A percentile compares a stretch with the other conserved stretches of the same genome.
Evolutionary conservation across 495 filamentous ascomycete genomes (phyloP).

Genomic region (Aspergillus homomorphus): DNA sequence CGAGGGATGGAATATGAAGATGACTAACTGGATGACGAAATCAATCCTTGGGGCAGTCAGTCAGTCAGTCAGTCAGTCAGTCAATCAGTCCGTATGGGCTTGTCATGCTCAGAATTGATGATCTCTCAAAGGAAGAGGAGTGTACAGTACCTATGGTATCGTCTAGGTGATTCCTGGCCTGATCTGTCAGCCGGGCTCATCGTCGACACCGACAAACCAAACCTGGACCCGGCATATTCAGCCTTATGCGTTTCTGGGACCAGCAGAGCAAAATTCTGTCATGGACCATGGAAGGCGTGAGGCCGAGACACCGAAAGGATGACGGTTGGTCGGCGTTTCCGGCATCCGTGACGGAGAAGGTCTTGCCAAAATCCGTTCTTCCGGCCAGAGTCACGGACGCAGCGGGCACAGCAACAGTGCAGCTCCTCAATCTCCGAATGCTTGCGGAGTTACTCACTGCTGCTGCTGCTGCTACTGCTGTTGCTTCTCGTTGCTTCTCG

Average conservation of each 20-base stretch:
- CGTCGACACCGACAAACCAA: neutral
- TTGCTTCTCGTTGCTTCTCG: no score
- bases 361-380: neutral
- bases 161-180: neutral
- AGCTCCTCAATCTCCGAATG: neutral
- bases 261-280: neutral
- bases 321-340: constrained; percentile 4
- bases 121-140: neutral
- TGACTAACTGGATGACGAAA: no score
- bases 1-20: neutral
- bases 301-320: neutral
- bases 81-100: neutral
- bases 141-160: neutral
- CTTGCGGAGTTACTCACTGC: neutral
- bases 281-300: neutral
- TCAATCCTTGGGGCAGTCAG: neutral
- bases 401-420: neutral
- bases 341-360: constrained; percentile 1
- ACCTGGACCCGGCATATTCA: neutral
- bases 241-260: constrained; percentile 1
- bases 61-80: no score
- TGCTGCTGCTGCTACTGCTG: no score
- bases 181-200: neutral
- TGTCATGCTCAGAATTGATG: no score
- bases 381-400: no score